Conservation (phyloP, 2,329 filamentous ascomycete genomes). For the Beauveria scarabaeidicola region DNA sequence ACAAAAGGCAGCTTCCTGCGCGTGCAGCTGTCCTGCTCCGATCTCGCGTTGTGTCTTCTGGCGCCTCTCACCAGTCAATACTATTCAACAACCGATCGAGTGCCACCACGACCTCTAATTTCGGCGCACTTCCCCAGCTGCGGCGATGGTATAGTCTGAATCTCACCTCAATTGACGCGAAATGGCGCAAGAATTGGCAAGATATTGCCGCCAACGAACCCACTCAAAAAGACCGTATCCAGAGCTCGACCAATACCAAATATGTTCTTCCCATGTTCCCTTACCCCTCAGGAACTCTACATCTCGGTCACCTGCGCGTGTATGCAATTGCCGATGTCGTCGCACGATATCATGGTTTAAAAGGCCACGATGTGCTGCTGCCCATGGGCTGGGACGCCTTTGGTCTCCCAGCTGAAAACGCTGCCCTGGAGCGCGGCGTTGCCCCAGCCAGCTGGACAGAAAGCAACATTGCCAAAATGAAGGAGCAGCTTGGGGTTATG, state of each 20-base stretch:
- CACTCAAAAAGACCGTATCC: slow-evolving; percentile 14
- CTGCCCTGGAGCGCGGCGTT: slow-evolving; percentile 73
- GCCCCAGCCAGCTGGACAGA: slow-evolving; percentile 72
- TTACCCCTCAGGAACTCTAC: slow-evolving; percentile 79
- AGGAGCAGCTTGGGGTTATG: slow-evolving; percentile 68
- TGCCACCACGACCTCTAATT: not conserved
- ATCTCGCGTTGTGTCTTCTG: not conserved
- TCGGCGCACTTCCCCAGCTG: not conserved
- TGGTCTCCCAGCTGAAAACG: slow-evolving; percentile 84
- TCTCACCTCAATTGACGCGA: slow-evolving; percentile 32
- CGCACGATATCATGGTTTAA: slow-evolving; percentile 65
- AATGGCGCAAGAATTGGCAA: slow-evolving; percentile 14
- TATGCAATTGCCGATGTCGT: slow-evolving; percentile 87
- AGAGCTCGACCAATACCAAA: slow-evolving; percentile 26
- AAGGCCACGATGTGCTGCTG: slow-evolving; percentile 66
- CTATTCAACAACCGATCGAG: not conserved
- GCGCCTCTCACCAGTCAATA: not conserved
- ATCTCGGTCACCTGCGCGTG: slow-evolving; percentile 79
- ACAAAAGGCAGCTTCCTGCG: not conserved
- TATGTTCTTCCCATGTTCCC: slow-evolving; percentile 91
- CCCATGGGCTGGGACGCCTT: slow-evolving; percentile 97
- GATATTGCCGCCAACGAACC: slow-evolving; percentile 12
- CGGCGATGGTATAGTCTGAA: slow-evolving; percentile 35
- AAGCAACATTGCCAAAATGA: slow-evolving; percentile 77
- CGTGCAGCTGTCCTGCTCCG: not conserved